Evolutionary conservation across 305 asterid species (phyloP), one percentile per base, ranked within the genome.

Genomic region (Solanum hybrid): DNA sequence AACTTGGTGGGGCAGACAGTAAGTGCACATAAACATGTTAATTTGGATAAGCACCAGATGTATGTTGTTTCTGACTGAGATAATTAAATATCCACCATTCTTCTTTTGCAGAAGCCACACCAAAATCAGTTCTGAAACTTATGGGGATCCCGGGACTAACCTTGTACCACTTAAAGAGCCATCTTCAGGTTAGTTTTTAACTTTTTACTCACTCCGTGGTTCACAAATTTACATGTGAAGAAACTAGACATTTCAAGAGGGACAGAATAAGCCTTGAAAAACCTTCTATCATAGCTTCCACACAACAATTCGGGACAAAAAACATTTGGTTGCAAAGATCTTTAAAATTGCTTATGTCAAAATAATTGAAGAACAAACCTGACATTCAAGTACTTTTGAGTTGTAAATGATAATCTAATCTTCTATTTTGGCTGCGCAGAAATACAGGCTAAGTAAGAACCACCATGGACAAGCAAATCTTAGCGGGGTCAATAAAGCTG

Each of bases 1-100:
- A 97, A 92, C 95, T 98, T 90, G 99, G 99, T 42, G 99, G 99
- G 91, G 98, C 99, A 92, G 99, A 98, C 92, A 98, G 99, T 98
- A 93, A 93, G 99, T 87, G 89, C 80, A 90, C 42, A 73, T 80
- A 35, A 87, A 64, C 20, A 9, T 90, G 86, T 86, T 87, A 14
- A 89, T 85, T 81, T 85, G 46, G 12, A 10, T 83, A 71, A 37
- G 73, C 92, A 61, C 69, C 87, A 82, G 75, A 86, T 88, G 76
- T 61, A 86, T 87, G 88, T 42, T 84, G 36, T 61, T 46, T 92
- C 76, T 90, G 71, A 88, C 90, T 91, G 88, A 90, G 89, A 89
- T 92, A 87, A 90, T 87, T 78, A 89, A 85, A 89, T 74, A 86
- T 81, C 26, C 86, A 64, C 57, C 89, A 24, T 90, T 78, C 90